Conservation (phyloP, 2,329 filamentous ascomycete genomes). For the Catunica adiposa region DNA sequence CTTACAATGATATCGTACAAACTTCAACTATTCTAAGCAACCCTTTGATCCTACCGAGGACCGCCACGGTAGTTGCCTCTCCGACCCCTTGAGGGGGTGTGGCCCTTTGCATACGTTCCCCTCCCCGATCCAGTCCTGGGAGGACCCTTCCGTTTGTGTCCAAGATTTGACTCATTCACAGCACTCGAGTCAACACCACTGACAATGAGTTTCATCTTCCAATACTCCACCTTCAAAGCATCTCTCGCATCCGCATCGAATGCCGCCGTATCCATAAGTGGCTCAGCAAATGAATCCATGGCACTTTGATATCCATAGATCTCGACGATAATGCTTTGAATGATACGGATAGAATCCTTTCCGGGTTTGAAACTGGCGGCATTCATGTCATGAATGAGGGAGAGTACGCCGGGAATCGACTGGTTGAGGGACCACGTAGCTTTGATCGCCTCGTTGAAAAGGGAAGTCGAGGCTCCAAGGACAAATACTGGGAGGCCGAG, state of each 20-base stretch:
- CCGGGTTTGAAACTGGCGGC: conserved; percentile 33
- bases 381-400: conserved; percentile 49
- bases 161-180: not conserved
- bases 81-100: too few relatives aligned
- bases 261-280: not conserved
- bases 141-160: not conserved
- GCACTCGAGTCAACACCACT: not conserved
- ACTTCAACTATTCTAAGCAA: too few relatives aligned
- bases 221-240: conserved; percentile 1
- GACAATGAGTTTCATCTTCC: conserved; percentile 1
- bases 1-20: conserved; percentile 6
- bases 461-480: conserved; percentile 49
- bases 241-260: conserved; percentile 3
- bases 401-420: conserved; percentile 37
- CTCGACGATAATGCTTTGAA: conserved; percentile 6
- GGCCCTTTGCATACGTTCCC: too few relatives aligned
- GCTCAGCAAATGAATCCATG: conserved; percentile 5
- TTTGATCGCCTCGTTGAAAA: conserved; percentile 51
- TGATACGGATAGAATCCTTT: conserved; percentile 2
- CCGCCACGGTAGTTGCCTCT: too few relatives aligned
- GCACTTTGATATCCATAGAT: not conserved
- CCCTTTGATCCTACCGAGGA: too few relatives aligned
- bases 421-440: conserved; percentile 45
- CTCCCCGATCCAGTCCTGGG: too few relatives aligned
- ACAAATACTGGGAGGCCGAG: conserved; percentile 55